Evolutionary conservation across 106 monocot species (phyloP), one percentile per base, ranked within the genome.

Genomic region (Platanthera guangdongensis): DNA sequence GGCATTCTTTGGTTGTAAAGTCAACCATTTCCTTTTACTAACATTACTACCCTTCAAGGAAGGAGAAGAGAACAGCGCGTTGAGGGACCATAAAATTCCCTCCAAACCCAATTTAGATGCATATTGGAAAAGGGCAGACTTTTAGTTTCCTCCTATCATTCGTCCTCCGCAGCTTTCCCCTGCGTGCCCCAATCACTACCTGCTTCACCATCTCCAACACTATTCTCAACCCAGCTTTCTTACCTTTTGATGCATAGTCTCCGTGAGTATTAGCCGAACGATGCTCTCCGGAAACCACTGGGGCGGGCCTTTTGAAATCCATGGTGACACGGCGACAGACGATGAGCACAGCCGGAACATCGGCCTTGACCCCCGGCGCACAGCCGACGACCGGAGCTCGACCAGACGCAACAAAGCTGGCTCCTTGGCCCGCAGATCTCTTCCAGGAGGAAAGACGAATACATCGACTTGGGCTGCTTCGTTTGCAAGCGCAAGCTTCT

Each of bases 371-470:
- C 82, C 86, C 12, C 83, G 71, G 92, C 90, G 46, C 68, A 86
- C 70, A 77, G 84, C 63, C 45, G 79, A 60, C 87, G 82, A 64
- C 88, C 51, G 18, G 39, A 63, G 62, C 86, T 94, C 51, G 89
- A 89, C 69, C 94, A 94, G 85, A 99, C 91, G 6, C 91, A 94
- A 82, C 87, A 86, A 81, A 90, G 94, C 79, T 99, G 97, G 97
- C 86, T 99, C 46, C 88, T 99, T 3, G 89, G 82, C 9, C 89
- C 89, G 11, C 84, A 79, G 67, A 83, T 89, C 7, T 13, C 10
- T 3, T 22, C 12, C 51, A 77, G 81, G 82, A 88, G 84, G 83
- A 89, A 89, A 81, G 83, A 91, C 68, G 86, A 91, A 77, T 93
- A 97, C 79, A 73, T 93, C 30, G 96, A 97, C 76, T 72, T 97